Base-by-base conservation (phyloP, 805 yeast species). In the Candida tammaniensis region DNA sequence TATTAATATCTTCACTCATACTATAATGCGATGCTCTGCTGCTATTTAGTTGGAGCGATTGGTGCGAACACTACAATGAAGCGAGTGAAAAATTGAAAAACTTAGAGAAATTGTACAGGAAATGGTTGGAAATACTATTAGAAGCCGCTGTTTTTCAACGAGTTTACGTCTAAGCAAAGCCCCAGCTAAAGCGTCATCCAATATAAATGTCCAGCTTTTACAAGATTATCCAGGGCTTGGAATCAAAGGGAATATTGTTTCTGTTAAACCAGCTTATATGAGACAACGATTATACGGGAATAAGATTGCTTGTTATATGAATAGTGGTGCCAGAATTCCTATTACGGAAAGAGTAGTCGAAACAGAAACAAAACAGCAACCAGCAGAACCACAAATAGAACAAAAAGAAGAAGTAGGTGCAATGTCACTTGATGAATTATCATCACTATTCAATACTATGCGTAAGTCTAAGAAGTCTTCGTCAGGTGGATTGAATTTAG, bases 191-290 rank as follows among this genome's bases (percentile, higher is more conserved):
- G n/a, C n/a, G n/a, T 10, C 13, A 12, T 15, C 12, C 22, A 31
- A 31, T 8, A 31, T 34, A 13, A 65, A 72, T 23, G 88, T 88
- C 10, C 96, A 88, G 63, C 64, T 87, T n/a, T 66, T 86, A 40
- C 72, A 68, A 49, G 85, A 85, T 49, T 72, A 77, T 51, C 75
- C 78, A 19, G 72, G 71, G 10, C 59, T 81, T 36, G 94, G 95
- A 14, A 62, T 62, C 15, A 65, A 62, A 40, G 96, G 96, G 22
- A 82, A 88, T 61, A 70, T 88, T 27, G 70, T 82, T 18, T 65
- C 73, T 22, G 96, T 88, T 13, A 72, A 77, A 42, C 88, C 95
- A 19, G 84, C 87, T 15, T 68, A 76, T 42, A 88, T 88, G 96
- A 76, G 91, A 52, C 86, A 85, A 60, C 75, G 64, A 47, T 70